Evolutionary conservation across 129 eudicot genomes (phyloP).

Genomic region (Pittosporum tobira): DNA sequence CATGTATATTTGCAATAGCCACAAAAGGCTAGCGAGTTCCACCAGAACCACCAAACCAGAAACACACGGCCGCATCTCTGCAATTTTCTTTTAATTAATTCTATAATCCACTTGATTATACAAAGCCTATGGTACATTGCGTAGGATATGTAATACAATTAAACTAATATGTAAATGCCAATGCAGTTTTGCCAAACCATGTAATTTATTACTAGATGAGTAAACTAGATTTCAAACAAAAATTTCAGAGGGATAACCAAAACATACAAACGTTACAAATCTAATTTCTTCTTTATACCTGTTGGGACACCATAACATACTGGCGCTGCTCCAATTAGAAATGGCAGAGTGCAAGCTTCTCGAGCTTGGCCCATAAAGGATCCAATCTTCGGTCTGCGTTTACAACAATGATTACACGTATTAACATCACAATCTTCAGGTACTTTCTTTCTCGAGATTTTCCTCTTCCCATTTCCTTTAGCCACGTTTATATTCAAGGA

Average conservation of each 20-base stretch:
- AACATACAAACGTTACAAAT: constrained; percentile 9
- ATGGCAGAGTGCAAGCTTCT: constrained; percentile 61
- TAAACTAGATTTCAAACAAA: too few species aligned
- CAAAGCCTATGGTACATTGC: too few species aligned
- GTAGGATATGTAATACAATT: too few species aligned
- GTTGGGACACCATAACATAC: constrained; percentile 93
- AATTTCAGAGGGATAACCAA: neutral
- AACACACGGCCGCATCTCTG: too few species aligned
- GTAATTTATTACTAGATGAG: too few species aligned
- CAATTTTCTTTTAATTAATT: too few species aligned
- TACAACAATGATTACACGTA: constrained; percentile 22
- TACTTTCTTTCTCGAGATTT: constrained; percentile 15
- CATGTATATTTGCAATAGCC: too few species aligned
- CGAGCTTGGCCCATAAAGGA: constrained; percentile 82
- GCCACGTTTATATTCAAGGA: constrained; percentile 29
- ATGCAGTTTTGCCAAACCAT: too few species aligned
- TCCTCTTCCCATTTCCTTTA: constrained; percentile 32
- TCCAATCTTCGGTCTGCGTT: constrained; percentile 65
- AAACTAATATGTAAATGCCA: too few species aligned
- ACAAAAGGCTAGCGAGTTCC: too few species aligned
- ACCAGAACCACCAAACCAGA: too few species aligned
- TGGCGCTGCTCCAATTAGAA: constrained; percentile 72
- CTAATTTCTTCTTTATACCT: constrained; percentile 52
- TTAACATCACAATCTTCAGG: constrained; percentile 13
- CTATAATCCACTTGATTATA: too few species aligned